phyloP scores from a whole-genome alignment of 1,139 yeast genomes.

The Lipomyces yarrowii region DNA sequence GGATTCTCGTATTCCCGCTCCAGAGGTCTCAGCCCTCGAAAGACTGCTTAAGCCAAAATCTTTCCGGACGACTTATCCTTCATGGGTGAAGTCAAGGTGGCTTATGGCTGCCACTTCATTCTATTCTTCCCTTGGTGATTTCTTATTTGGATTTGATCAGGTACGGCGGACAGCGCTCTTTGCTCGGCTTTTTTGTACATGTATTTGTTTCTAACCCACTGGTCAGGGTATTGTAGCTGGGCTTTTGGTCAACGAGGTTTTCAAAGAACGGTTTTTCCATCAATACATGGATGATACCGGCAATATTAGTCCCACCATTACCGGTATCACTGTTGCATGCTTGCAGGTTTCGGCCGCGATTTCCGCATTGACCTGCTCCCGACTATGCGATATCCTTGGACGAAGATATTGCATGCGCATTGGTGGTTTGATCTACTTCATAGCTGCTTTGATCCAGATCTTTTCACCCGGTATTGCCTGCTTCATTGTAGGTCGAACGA shows the following conservation, averaged over 20 bases:
- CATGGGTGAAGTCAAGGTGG: background rate
- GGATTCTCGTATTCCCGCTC: background rate
- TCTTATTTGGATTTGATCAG: conserved; percentile 80
- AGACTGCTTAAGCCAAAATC: background rate
- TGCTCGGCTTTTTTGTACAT: too few relatives aligned
- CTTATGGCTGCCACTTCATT: conserved; percentile 54
- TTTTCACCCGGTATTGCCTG: conserved; percentile 51
- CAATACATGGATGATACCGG: background rate
- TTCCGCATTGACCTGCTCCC: conserved; percentile 74
- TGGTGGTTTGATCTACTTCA: conserved; percentile 76
- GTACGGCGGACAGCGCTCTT: too few relatives aligned
- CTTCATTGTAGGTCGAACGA: conserved; percentile 71
- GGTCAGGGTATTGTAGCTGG: conserved; percentile 91
- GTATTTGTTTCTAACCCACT: too few relatives aligned
- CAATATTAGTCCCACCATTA: background rate
- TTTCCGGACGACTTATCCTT: background rate
- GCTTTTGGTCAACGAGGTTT: conserved; percentile 40
- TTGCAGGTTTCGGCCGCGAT: conserved; percentile 44
- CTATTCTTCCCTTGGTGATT: conserved; percentile 79
- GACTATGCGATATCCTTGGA: conserved; percentile 76
- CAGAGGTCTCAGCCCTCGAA: background rate
- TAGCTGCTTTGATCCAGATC: conserved; percentile 80
- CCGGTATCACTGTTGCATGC: background rate
- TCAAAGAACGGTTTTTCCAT: background rate
- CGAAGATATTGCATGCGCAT: conserved; percentile 79